Percentiles rank a stretch among this genome's conserved stretches.
Evolutionary conservation across 2,329 filamentous ascomycete genomes (phyloP).

Genomic region (Tolypocladium pustulatum): DNA sequence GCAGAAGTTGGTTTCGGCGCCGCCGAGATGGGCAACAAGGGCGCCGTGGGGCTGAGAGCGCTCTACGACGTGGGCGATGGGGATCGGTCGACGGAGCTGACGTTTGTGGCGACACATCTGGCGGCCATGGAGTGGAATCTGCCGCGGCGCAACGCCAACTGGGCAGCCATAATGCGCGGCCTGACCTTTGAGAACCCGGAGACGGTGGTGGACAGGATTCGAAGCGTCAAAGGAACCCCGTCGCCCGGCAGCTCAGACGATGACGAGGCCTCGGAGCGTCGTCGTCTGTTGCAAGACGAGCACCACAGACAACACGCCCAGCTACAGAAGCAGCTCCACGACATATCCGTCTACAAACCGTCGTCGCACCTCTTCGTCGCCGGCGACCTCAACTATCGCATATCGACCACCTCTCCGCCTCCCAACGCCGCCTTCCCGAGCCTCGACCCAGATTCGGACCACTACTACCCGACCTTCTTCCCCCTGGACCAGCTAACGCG

Average conservation of each 20-base stretch:
- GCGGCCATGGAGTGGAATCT: conserved; percentile 78
- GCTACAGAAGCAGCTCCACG: conserved; percentile 36
- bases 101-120: conserved; percentile 80
- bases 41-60: conserved; percentile 71
- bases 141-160: conserved; percentile 71
- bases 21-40: conserved; percentile 90
- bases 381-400: conserved; percentile 93
- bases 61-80: conserved; percentile 34
- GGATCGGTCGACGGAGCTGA: conserved; percentile 50
- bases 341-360: conserved; percentile 62
- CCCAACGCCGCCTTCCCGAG: conserved; percentile 53
- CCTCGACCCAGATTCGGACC: conserved; percentile 40
- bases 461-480: conserved; percentile 59
- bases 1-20: conserved; percentile 77
- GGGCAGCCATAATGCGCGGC: conserved; percentile 71
- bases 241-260: conserved; percentile 7
- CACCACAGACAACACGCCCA: conserved; percentile 21
- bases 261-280: conserved; percentile 16
- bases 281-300: conserved; percentile 22
- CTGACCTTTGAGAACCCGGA: conserved; percentile 61
- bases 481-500: conserved; percentile 66
- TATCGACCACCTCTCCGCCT: conserved; percentile 54
- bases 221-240: conserved; percentile 1
- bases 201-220: conserved; percentile 20
- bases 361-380: conserved; percentile 72